Percentiles rank a stretch among this genome's conserved stretches.
These are phyloP conservation scores for Areca catechu DNA, from an alignment of 176 grass and related monocot genomes.

Conservation along the genomic window DNA sequence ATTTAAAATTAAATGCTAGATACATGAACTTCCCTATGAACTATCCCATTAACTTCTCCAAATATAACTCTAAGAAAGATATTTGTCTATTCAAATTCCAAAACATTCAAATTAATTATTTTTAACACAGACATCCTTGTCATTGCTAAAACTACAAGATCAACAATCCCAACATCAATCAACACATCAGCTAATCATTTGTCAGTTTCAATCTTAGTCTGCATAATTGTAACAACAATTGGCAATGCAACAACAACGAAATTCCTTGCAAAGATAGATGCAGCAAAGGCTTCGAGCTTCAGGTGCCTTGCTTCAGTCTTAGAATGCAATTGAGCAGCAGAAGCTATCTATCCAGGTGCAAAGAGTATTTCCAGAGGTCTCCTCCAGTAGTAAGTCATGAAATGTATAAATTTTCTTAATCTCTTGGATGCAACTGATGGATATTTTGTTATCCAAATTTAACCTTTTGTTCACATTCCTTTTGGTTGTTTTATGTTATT, in stretches of 20 bases:
- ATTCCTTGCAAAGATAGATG: neutral
- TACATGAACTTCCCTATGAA: too few relatives aligned
- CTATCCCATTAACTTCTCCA: too few relatives aligned
- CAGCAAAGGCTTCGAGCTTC: neutral
- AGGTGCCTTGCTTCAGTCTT: neutral
- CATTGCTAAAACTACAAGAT: neutral
- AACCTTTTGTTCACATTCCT: too few relatives aligned
- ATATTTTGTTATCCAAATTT: too few relatives aligned
- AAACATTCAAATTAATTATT: too few relatives aligned
- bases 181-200: neutral
- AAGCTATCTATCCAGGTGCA: neutral
- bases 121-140: too few relatives aligned
- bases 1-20: too few relatives aligned
- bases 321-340: neutral
- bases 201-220: slow-evolving; percentile 10
- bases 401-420: neutral
- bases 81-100: too few relatives aligned
- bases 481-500: too few relatives aligned
- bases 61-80: too few relatives aligned
- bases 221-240: too few relatives aligned
- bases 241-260: neutral
- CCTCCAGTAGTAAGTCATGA: neutral
- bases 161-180: neutral
- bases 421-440: neutral
- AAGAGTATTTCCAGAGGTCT: neutral